phyloP scores from a whole-genome alignment of 2,329 filamentous ascomycete genomes.

The Fusarium secorum region DNA sequence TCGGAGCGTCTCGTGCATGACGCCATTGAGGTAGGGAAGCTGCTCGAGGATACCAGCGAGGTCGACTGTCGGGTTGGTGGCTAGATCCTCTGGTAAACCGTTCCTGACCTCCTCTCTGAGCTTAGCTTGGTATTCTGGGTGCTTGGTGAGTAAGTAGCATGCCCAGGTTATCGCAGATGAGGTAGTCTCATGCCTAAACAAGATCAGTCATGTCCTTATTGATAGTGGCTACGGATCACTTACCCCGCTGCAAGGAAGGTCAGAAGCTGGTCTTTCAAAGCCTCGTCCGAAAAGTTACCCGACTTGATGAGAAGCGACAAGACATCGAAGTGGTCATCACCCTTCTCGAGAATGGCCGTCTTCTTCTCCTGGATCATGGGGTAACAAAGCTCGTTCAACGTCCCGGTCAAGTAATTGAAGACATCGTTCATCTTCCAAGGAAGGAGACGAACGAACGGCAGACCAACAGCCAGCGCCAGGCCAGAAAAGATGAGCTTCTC shows the following conservation, averaged over 20 bases:
- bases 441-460: conserved; percentile 9
- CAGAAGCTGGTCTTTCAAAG: conserved; percentile 62
- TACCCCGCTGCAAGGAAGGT: conserved; percentile 58
- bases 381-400: conserved; percentile 14
- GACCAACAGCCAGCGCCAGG: conserved; percentile 20
- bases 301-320: conserved; percentile 64
- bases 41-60: conserved; percentile 64
- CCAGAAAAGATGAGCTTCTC: conserved; percentile 54
- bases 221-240: fast-evolving
- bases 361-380: conserved; percentile 54
- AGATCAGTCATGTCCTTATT: background rate
- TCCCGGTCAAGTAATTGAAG: conserved; percentile 22
- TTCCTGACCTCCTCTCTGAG: conserved; percentile 24
- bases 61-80: conserved; percentile 39
- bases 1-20: conserved; percentile 73
- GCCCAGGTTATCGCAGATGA: conserved; percentile 34
- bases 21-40: conserved; percentile 73
- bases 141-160: conserved; percentile 29
- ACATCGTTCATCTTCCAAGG: conserved; percentile 35
- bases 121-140: conserved; percentile 27
- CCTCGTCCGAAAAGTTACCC: conserved; percentile 59
- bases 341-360: conserved; percentile 54
- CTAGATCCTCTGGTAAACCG: background rate
- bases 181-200: conserved; percentile 28
- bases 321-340: conserved; percentile 66